phyloP scores from a whole-genome alignment of 805 yeast species.

The Ogataea ganodermae region DNA sequence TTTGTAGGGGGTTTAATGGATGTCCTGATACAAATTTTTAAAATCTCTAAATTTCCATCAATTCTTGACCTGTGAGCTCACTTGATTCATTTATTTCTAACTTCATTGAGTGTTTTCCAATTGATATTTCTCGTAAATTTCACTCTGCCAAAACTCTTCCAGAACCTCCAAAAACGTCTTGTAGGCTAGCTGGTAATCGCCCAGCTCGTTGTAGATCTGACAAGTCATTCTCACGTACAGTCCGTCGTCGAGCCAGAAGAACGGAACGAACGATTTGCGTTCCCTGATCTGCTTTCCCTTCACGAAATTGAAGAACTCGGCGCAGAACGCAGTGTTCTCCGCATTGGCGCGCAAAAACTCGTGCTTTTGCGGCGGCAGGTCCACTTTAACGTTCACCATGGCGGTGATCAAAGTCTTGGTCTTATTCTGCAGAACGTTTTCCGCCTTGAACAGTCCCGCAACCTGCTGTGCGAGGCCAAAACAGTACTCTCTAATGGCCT shows the following conservation, averaged over 20 bases:
- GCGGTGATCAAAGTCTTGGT: slow-evolving; percentile 41
- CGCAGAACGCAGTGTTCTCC: slow-evolving; percentile 9
- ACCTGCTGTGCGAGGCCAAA: slow-evolving; percentile 45
- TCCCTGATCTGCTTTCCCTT: slow-evolving; percentile 23
- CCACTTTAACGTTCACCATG: slow-evolving; percentile 47
- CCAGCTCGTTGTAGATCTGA: slow-evolving; percentile 59
- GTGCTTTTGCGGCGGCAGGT: slow-evolving; percentile 23
- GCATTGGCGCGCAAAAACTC: slow-evolving; percentile 6
- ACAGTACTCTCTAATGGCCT: slow-evolving; percentile 50
- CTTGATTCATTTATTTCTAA: too few relatives aligned
- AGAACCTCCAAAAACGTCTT: slow-evolving; percentile 39
- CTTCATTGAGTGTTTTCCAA: too few relatives aligned
- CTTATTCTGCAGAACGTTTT: slow-evolving; percentile 38
- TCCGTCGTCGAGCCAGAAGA: slow-evolving; percentile 41
- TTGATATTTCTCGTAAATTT: too few relatives aligned
- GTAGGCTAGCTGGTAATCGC: slow-evolving; percentile 53
- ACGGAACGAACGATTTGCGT: slow-evolving; percentile 50
- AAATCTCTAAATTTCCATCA: too few relatives aligned
- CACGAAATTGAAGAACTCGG: slow-evolving; percentile 18
- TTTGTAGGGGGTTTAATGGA: too few relatives aligned
- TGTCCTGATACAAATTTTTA: too few relatives aligned
- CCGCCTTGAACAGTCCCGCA: slow-evolving; percentile 42
- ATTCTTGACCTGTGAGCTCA: too few relatives aligned
- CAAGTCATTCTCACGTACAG: slow-evolving; percentile 56
- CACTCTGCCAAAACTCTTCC: slow-evolving; percentile 19